Evolutionary conservation across 495 filamentous ascomycete species (phyloP).

Genomic region (Tuber calosporum): DNA sequence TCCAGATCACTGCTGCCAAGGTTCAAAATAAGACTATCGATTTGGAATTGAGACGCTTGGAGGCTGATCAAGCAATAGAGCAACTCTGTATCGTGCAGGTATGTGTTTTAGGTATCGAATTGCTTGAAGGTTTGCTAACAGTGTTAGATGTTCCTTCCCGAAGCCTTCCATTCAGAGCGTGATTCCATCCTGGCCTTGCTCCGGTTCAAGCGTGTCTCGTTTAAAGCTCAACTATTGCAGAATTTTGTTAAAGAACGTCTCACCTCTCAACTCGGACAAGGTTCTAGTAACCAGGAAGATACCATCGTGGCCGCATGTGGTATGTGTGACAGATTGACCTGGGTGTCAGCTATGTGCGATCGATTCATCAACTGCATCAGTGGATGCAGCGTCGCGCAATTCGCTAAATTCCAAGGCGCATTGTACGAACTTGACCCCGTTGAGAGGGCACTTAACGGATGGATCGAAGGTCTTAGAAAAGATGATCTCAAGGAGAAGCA

Average conservation of each 20-base stretch:
- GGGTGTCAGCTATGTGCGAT: slow-evolving; percentile 73
- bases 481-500: slow-evolving; percentile 83
- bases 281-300: slow-evolving; percentile 56
- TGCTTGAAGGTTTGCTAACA: not conserved
- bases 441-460: slow-evolving; percentile 78
- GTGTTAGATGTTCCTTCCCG: slow-evolving; percentile 72
- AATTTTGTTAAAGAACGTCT: slow-evolving; percentile 71
- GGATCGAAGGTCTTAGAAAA: slow-evolving; percentile 72
- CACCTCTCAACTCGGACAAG: slow-evolving; percentile 49
- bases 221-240: slow-evolving; percentile 76
- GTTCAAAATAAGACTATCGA: slow-evolving; percentile 90
- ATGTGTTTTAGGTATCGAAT: not conserved
- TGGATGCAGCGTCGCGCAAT: slow-evolving; percentile 67
- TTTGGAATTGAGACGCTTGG: slow-evolving; percentile 75
- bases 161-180: slow-evolving; percentile 67
- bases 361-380: slow-evolving; percentile 73
- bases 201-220: slow-evolving; percentile 77
- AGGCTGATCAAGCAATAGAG: slow-evolving; percentile 80
- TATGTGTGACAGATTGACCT: slow-evolving; percentile 74
- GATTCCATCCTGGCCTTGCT: slow-evolving; percentile 80
- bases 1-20: slow-evolving; percentile 81
- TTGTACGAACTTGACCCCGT: slow-evolving; percentile 88
- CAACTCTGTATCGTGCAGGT: slow-evolving; percentile 73
- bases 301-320: slow-evolving; percentile 70
- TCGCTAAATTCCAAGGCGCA: slow-evolving; percentile 64